Conservation (phyloP, 2,329 filamentous ascomycete genomes). For the Colletotrichum camelliae region DNA sequence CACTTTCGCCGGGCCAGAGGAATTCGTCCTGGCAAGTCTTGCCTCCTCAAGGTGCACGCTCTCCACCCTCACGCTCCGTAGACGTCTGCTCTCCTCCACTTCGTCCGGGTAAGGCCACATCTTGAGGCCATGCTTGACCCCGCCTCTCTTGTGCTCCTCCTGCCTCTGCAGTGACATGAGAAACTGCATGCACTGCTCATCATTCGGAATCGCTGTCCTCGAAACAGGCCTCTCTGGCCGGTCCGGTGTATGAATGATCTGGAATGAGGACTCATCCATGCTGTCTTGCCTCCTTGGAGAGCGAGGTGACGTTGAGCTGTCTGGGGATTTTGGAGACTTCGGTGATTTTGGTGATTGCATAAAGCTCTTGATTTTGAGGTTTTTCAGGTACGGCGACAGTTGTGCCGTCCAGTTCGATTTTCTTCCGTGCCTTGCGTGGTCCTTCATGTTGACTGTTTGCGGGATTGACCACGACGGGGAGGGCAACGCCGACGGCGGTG, state of each 20-base stretch:
- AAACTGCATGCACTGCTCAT: conserved; percentile 24
- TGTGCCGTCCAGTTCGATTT: conserved; percentile 16
- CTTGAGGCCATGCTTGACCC: background rate
- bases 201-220: conserved; percentile 18
- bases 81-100: background rate
- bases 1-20: conserved; percentile 7
- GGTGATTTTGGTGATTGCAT: conserved; percentile 2
- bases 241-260: conserved; percentile 20
- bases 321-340: background rate
- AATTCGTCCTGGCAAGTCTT: conserved; percentile 13
- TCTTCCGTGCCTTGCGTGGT: conserved; percentile 15
- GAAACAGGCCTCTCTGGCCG: conserved; percentile 16
- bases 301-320: background rate
- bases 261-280: conserved; percentile 5
- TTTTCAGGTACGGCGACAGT: conserved; percentile 11
- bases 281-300: background rate
- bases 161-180: conserved; percentile 19
- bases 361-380: conserved; percentile 11
- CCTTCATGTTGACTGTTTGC: conserved; percentile 20
- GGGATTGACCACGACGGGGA: conserved; percentile 8
- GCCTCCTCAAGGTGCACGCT: conserved; percentile 18
- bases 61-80: conserved; percentile 7
- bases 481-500: conserved; percentile 7
- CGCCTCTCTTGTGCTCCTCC: conserved; percentile 9
- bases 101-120: conserved; percentile 15